A percentile compares a stretch with the other conserved stretches of the same genome.
Conservation (phyloP, 352 stramenopile species). For the Pilasporangium apinafurcum region DNA sequence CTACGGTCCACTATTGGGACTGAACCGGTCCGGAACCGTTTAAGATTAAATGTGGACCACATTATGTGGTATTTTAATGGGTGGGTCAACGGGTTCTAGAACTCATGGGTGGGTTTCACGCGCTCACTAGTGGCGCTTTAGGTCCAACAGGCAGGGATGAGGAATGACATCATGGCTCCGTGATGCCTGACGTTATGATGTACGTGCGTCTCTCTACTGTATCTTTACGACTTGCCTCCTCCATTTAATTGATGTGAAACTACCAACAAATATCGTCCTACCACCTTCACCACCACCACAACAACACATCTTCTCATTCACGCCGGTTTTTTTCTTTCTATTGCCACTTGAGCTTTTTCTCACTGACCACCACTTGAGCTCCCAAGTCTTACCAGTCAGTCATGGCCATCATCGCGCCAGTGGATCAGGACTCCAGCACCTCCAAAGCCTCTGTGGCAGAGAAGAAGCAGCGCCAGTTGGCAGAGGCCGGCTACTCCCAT, state of each 20-base stretch:
- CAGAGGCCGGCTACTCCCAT: conserved; percentile 61
- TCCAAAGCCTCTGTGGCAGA: conserved; percentile 17
- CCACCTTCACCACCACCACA: neutral
- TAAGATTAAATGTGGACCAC: neutral
- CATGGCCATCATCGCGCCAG: conserved; percentile 70
- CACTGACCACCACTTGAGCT: neutral
- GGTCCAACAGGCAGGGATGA: too few species aligned
- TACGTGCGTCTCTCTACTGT: too few species aligned
- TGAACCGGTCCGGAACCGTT: conserved; percentile 4
- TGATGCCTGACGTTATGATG: conserved; percentile 29
- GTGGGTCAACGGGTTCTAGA: too few species aligned
- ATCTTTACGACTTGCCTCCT: too few species aligned
- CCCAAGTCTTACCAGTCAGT: neutral
- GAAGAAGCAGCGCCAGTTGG: conserved; percentile 41
- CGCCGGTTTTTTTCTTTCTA: too few species aligned
- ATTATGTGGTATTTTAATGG: neutral
- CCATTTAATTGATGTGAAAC: too few species aligned
- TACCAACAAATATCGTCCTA: neutral
- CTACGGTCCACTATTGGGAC: conserved; percentile 2
- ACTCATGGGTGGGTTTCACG: neutral
- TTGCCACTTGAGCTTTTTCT: too few species aligned
- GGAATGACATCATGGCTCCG: conserved; percentile 50
- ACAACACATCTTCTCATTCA: neutral
- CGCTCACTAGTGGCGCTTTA: neutral
- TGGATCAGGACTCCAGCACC: conserved; percentile 31